Evolutionary conservation across 495 filamentous ascomycete species (phyloP), one percentile per base, ranked within the genome.

Genomic region (Tricharina praecox): DNA sequence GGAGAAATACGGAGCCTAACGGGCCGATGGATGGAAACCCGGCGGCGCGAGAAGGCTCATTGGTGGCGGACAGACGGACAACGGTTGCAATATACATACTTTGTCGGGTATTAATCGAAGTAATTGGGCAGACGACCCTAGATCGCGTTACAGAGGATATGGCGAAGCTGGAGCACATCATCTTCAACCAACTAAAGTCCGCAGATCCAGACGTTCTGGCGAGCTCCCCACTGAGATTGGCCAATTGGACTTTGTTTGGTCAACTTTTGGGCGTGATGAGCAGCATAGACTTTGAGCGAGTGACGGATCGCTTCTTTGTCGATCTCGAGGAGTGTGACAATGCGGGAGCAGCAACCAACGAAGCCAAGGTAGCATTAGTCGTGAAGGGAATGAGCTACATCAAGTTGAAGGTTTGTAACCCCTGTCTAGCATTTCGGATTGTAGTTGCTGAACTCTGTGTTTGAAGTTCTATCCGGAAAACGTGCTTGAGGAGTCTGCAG

Each of bases 191-290:
- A 59, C 66, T 97, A 15, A 86, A 82, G 58, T 78, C 75, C 15
- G 79, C 82, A n/a, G 86, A 96, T 37, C 77, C 80, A 0, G 84
- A 93, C 4, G 76, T 81, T 55, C 70, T 96, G 11, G 68, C 77
- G 16, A 70, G 72, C 9, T 93, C 85, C 1, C 76, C 82, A 3
- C 71, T 94, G 5, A 79, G 83, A 50, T 74, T 86, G 66, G 80
- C 90, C 13, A 95, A 96, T 61, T 96, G 90, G 90, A 79, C 80
- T 46, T 78, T 96, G 10, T 94, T 93, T 56, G 78, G 81, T 20
- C 85, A 93, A 56, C 66, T 96, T 15, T 69, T 99, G 9, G 90
- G 90, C 11, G 86, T 82, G 20, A 94, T 99, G 86, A 93, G 90
- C 63, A 81, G 79, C 44, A 74, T 84, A 52, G 84, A 87, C 58